These are phyloP conservation scores for Trifolium subterraneum DNA, from an alignment of 306 rosid genomes.

Conservation along the genomic window DNA sequence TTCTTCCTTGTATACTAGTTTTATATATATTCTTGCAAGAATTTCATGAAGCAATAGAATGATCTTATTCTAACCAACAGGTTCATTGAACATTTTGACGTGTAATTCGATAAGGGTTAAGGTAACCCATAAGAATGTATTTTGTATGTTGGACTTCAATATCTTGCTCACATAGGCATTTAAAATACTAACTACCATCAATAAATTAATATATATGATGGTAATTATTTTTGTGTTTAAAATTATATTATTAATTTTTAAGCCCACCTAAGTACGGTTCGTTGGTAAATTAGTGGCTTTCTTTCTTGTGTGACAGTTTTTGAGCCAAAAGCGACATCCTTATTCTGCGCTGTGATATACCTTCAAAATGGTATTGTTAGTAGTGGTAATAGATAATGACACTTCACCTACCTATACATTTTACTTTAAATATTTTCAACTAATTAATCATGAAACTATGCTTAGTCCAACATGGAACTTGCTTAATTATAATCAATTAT, in stretches of 20 bases:
- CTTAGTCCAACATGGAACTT: conserved; percentile 41
- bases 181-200: conserved; percentile 31
- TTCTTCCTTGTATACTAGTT: background rate
- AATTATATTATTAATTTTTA: conserved; percentile 10
- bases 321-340: conserved; percentile 50
- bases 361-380: conserved; percentile 47
- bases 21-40: background rate
- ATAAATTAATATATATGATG: conserved; percentile 39
- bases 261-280: conserved; percentile 52
- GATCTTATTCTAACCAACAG: background rate
- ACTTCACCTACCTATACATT: conserved; percentile 52
- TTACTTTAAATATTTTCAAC: conserved; percentile 41
- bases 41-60: conserved; percentile 18
- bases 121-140: conserved; percentile 60
- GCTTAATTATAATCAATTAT: conserved; percentile 28
- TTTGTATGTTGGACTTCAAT: conserved; percentile 44
- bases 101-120: conserved; percentile 56
- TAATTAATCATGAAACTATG: conserved; percentile 46
- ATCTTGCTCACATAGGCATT: conserved; percentile 42
- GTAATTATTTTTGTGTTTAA: conserved; percentile 11
- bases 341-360: conserved; percentile 48
- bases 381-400: conserved; percentile 54
- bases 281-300: conserved; percentile 57
- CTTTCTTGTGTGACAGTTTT: conserved; percentile 51
- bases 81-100: conserved; percentile 43